Conservation (phyloP, 169 alveolate species). For the Theileria annulata region DNA sequence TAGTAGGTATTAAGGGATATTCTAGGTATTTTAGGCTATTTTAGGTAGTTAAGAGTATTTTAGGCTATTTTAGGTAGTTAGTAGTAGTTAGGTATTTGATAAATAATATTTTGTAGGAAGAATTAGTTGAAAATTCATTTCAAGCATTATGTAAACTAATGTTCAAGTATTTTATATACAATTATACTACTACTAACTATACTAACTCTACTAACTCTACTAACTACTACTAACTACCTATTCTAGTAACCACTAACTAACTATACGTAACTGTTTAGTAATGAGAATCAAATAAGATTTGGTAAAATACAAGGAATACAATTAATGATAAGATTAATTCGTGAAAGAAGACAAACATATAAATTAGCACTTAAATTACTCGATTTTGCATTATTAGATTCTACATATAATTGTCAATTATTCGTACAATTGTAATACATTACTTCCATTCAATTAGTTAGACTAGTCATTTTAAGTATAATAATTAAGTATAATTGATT, state of each 20-base stretch:
- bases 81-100: not conserved
- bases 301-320: constrained; percentile 76
- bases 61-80: too few species aligned
- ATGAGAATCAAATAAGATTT: constrained; percentile 63
- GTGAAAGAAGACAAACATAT: constrained; percentile 65
- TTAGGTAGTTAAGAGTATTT: too few species aligned
- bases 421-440: constrained; percentile 65
- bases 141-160: constrained; percentile 78
- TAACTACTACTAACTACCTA: too few species aligned
- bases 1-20: too few species aligned
- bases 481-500: not conserved
- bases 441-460: not conserved
- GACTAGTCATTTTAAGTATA: not conserved
- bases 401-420: constrained; percentile 63
- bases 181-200: too few species aligned
- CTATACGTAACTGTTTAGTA: constrained; percentile 31
- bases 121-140: constrained; percentile 75
- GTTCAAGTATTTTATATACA: constrained; percentile 71
- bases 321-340: constrained; percentile 61
- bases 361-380: constrained; percentile 65
- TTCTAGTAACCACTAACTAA: too few species aligned
- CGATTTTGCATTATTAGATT: constrained; percentile 70
- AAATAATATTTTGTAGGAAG: constrained; percentile 56
- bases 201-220: too few species aligned
- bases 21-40: too few species aligned